Conservation (phyloP, 106 monocot species). For the Dendrobium chrysotoxum region DNA sequence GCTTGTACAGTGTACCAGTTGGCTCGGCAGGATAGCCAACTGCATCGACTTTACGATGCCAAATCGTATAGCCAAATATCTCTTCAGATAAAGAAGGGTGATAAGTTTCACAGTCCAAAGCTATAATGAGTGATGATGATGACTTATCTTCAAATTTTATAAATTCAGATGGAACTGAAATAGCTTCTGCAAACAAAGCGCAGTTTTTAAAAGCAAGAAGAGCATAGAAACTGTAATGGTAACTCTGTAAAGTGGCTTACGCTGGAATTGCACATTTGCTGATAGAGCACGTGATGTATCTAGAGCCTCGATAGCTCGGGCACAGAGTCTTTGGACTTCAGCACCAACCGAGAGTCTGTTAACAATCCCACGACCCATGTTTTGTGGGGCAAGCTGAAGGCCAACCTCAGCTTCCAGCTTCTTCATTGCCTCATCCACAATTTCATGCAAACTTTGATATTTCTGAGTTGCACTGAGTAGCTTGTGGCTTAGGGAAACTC, state of each 20-base stretch:
- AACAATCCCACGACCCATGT: constrained; percentile 68
- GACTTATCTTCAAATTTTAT: constrained; percentile 42
- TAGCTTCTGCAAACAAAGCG: not conserved
- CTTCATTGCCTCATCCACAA: constrained; percentile 55
- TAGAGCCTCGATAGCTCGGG: constrained; percentile 29
- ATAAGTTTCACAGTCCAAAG: constrained; percentile 18
- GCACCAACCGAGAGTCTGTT: constrained; percentile 75
- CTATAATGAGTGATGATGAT: constrained; percentile 34
- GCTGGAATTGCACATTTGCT: constrained; percentile 3
- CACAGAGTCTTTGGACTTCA: constrained; percentile 85
- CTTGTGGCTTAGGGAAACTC: constrained; percentile 65
- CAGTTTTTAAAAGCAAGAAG: not conserved
- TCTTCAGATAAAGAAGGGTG: constrained; percentile 8
- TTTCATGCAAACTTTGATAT: constrained; percentile 46
- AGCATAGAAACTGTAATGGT: not conserved
- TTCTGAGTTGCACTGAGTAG: constrained; percentile 49
- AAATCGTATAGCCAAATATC: constrained; percentile 27
- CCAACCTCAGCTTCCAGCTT: constrained; percentile 83
- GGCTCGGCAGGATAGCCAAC: constrained; percentile 30
- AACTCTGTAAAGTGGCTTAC: constrained; percentile 16
- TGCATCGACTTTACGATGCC: constrained; percentile 29
- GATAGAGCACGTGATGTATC: constrained; percentile 23
- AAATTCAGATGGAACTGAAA: constrained; percentile 9
- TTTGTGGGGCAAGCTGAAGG: constrained; percentile 33
- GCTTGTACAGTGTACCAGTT: constrained; percentile 20